Conservation (phyloP, 345 rosid genomes). For the Salix arbutifolia region DNA sequence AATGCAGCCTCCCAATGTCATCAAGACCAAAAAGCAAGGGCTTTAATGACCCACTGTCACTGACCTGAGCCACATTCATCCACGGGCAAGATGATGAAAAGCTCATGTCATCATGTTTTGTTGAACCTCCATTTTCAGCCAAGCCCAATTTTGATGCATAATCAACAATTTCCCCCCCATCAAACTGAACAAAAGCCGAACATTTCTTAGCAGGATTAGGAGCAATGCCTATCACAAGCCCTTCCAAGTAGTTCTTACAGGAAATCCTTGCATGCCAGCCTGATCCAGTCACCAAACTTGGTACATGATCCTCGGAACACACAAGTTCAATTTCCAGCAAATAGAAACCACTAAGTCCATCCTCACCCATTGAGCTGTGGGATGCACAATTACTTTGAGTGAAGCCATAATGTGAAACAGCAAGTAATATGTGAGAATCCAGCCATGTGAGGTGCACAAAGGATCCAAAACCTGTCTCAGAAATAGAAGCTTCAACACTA, state of each 20-base stretch:
- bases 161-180: constrained; percentile 61
- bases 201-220: constrained; percentile 52
- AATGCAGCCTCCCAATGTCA: constrained; percentile 69
- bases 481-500: constrained; percentile 49
- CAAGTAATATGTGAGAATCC: constrained; percentile 62
- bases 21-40: constrained; percentile 81
- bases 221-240: constrained; percentile 50
- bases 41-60: constrained; percentile 32
- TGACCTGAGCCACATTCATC: constrained; percentile 60
- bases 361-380: constrained; percentile 28
- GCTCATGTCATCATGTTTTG: constrained; percentile 27
- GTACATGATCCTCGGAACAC: constrained; percentile 65
- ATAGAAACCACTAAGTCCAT: constrained; percentile 51
- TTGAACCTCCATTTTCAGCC: constrained; percentile 28
- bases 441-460: constrained; percentile 71
- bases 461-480: constrained; percentile 53
- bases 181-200: constrained; percentile 80
- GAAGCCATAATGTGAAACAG: constrained; percentile 57
- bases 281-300: constrained; percentile 55
- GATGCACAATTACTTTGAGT: constrained; percentile 38
- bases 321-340: constrained; percentile 65
- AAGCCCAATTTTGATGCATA: constrained; percentile 50
- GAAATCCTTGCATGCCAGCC: constrained; percentile 69
- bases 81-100: constrained; percentile 68
- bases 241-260: constrained; percentile 43